phyloP scores from a whole-genome alignment of 2,329 filamentous ascomycete species.

The Zymoseptoria pseudotritici region DNA sequence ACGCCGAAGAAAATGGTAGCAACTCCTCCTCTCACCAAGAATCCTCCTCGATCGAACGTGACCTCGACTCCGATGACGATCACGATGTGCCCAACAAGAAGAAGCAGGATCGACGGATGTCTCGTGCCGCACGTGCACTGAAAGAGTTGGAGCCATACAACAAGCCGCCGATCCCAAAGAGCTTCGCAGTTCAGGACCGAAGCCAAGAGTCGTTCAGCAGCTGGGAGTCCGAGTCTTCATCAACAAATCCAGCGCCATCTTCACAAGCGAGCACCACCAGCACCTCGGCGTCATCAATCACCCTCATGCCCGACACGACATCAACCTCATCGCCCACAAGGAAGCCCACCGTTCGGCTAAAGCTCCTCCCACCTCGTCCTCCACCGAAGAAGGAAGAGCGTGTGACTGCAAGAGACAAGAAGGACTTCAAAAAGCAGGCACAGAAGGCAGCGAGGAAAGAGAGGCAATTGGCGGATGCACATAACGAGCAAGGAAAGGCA shows the following conservation, averaged over 20 bases:
- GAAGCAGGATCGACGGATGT: constrained; percentile 41
- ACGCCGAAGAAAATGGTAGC: constrained; percentile 38
- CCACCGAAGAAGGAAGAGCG: constrained; percentile 20
- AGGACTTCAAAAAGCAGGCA: constrained; percentile 35
- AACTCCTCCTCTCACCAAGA: constrained; percentile 38
- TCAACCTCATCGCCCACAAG: constrained; percentile 8
- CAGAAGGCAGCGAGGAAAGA: constrained; percentile 37
- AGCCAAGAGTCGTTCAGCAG: constrained; percentile 31
- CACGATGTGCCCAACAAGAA: constrained; percentile 48
- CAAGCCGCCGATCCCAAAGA: constrained; percentile 7
- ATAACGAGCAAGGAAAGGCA: constrained; percentile 7
- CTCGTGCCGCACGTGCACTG: constrained; percentile 35
- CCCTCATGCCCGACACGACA: constrained; percentile 5
- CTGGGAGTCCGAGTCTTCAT: constrained; percentile 28
- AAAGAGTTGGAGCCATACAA: constrained; percentile 4
- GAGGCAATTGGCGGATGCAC: constrained; percentile 25
- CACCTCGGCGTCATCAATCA: constrained; percentile 7
- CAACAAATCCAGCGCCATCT: constrained; percentile 15
- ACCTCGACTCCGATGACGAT: constrained; percentile 46
- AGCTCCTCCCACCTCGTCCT: constrained; percentile 29
- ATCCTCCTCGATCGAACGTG: constrained; percentile 43
- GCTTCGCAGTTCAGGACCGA: constrained; percentile 22
- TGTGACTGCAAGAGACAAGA: constrained; percentile 30
- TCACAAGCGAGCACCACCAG: constrained; percentile 20
- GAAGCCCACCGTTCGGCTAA: constrained; percentile 26